phyloP scores from a whole-genome alignment of 805 yeast genomes.

The Komagataella pastoris region DNA sequence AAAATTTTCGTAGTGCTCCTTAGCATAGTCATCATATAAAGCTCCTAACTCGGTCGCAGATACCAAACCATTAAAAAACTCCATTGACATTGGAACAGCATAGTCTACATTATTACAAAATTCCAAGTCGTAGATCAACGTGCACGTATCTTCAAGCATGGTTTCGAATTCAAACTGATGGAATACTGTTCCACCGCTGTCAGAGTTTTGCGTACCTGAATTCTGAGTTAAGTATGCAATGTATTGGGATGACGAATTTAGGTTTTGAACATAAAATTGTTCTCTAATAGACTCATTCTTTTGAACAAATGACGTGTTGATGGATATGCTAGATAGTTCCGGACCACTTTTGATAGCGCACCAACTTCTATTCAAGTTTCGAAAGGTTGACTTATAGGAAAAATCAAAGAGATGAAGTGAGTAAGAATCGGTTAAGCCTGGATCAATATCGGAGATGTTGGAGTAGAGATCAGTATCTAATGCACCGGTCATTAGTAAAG shows the following conservation, averaged over 20 bases:
- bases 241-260: conserved; percentile 50
- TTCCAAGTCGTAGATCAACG: conserved; percentile 56
- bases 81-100: conserved; percentile 51
- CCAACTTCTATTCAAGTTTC: conserved; percentile 39
- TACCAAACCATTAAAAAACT: conserved; percentile 13
- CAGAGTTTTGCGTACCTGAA: conserved; percentile 16
- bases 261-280: conserved; percentile 46
- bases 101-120: conserved; percentile 80
- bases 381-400: conserved; percentile 13
- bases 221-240: conserved; percentile 49
- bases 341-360: conserved; percentile 59
- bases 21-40: conserved; percentile 56
- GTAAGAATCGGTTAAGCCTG: conserved; percentile 1
- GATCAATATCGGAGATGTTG: conserved; percentile 6
- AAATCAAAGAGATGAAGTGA: conserved; percentile 17
- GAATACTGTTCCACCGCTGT: conserved; percentile 53
- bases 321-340: conserved; percentile 10
- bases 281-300: conserved; percentile 38
- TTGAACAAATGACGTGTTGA: conserved; percentile 23
- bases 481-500: conserved; percentile 45
- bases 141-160: conserved; percentile 43
- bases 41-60: conserved; percentile 21
- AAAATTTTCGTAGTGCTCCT: conserved; percentile 45
- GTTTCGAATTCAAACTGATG: conserved; percentile 44
- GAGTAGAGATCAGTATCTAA: not conserved